These are phyloP conservation scores for Scenedesmus sp. DNA, from an alignment of 163 green algal species.

Conservation along the genomic window DNA sequence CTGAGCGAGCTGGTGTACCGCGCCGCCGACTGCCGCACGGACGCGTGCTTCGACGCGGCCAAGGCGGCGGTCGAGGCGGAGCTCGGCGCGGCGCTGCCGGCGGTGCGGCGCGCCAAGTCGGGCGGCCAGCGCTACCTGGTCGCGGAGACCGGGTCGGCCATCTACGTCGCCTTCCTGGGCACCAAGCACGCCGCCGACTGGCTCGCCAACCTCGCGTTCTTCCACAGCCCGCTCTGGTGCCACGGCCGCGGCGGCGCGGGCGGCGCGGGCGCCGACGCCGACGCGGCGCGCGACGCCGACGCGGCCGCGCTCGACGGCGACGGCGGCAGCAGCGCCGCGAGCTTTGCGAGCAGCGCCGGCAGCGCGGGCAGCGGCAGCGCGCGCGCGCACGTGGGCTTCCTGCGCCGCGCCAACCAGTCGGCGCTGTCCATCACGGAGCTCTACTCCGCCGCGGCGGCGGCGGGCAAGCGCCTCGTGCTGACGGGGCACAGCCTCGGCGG, in stretches of 20 bases:
- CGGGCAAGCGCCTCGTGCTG: slow-evolving; percentile 69
- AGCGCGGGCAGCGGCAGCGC: neutral
- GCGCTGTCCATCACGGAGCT: slow-evolving; percentile 60
- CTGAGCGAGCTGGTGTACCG: slow-evolving; percentile 39
- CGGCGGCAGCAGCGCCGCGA: neutral
- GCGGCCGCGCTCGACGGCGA: no score
- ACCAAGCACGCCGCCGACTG: slow-evolving; percentile 38
- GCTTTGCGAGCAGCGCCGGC: neutral
- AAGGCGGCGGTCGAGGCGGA: neutral
- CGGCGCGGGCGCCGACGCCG: no score
- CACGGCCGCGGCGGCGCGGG: neutral
- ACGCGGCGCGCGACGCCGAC: no score
- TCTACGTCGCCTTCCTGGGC: slow-evolving; percentile 46
- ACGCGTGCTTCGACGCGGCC: neutral
- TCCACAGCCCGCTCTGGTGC: slow-evolving; percentile 14
- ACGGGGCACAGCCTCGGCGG: slow-evolving; percentile 68
- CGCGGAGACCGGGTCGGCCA: slow-evolving; percentile 6
- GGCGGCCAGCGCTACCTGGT: slow-evolving; percentile 42
- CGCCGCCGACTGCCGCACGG: neutral
- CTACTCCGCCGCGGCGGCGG: slow-evolving; percentile 47
- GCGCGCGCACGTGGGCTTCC: slow-evolving; percentile 38
- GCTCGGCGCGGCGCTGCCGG: neutral
- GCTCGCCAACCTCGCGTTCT: slow-evolving; percentile 35
- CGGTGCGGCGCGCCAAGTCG: slow-evolving; percentile 5
- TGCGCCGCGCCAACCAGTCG: slow-evolving; percentile 23